A percentile compares a stretch with the other conserved stretches of the same genome.
Evolutionary conservation across 2,329 filamentous ascomycete species (phyloP).

Genomic region (Fusarium palustre): DNA sequence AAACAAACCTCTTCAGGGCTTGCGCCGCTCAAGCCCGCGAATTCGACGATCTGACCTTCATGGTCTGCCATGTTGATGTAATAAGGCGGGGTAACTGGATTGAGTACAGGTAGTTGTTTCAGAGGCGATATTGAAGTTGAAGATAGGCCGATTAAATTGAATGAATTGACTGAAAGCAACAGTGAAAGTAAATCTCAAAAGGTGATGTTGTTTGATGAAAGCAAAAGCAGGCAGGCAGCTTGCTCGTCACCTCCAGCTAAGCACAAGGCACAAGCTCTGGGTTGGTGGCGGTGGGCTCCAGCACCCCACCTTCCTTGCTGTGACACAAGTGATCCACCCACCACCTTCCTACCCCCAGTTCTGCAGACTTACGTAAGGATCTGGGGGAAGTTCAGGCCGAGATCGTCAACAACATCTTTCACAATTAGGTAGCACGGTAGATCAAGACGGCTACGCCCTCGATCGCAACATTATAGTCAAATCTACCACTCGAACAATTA

Average conservation of each 20-base stretch:
- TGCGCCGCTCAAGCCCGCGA: slow-evolving; percentile 46
- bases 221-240: slow-evolving; percentile 43
- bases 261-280: slow-evolving; percentile 37
- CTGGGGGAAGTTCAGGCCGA: slow-evolving; percentile 36
- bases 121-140: not conserved
- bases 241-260: slow-evolving; percentile 47
- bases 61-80: slow-evolving; percentile 49
- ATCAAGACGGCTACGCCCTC: not conserved
- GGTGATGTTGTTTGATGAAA: slow-evolving; percentile 12
- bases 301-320: slow-evolving; percentile 33
- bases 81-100: slow-evolving; percentile 41
- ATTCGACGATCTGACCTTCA: slow-evolving; percentile 47
- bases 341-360: slow-evolving; percentile 26
- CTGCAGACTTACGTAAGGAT: slow-evolving; percentile 45
- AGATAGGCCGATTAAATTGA: not conserved
- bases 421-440: not conserved
- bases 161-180: too few relatives aligned
- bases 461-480: not conserved
- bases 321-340: slow-evolving; percentile 46
- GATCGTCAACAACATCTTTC: slow-evolving; percentile 43
- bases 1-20: slow-evolving; percentile 46
- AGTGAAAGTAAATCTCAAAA: not conserved
- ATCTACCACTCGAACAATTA: too few relatives aligned
- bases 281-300: slow-evolving; percentile 41
- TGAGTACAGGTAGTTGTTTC: not conserved